Base-by-base conservation (phyloP, 2,329 filamentous ascomycete genomes). In the Fusarium coffeatum region DNA sequence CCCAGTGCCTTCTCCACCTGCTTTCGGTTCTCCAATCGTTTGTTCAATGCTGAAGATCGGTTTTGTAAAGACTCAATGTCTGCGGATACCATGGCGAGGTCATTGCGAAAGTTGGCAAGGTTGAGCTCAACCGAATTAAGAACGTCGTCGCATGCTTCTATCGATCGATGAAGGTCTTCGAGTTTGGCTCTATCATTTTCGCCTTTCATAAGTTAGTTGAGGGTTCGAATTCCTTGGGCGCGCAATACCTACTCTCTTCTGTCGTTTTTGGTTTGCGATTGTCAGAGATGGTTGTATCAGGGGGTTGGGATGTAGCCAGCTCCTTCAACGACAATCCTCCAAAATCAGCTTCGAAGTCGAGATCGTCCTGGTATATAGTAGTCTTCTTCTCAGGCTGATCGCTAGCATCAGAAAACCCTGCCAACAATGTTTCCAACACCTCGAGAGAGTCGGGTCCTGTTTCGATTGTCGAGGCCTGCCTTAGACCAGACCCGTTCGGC, bases 51-150 rank as follows among this genome's bases (percentile, higher is more conserved):
- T 13, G 91, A 88, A 0, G 96, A 99, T 48, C 96, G 89, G 54
- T 91, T 90, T 81, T 99, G 96, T 42, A 99, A 83, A 4, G 90
- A 94, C 80, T 99, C 96, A 54, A 99, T 99, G 78, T 99, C 96
- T 9, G 94, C 91, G 3, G 96, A 98, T 15, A 99, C 96, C 16
- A 90, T 88, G 11, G 93, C 95, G 13, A 99, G 88, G 79, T 99
- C 97, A 64, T 94, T 92, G 77, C 97, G 94, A 77, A 99, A 99
- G 78, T 91, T 95, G 40, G 92, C 92, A 55, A 99, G 85, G 78
- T 98, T 98, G 32, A 89, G 90, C 82, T 99, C 95, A 57, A 99
- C 96, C 1, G 94, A 97, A 79, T 90, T 92, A 47, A 98, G 87
- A 53, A 98, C 93, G 77, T 97, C 92, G 80, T 99, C 96, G 82